Evolutionary conservation across 257 asterid species (phyloP).

Genomic region (Primulina eburnea): DNA sequence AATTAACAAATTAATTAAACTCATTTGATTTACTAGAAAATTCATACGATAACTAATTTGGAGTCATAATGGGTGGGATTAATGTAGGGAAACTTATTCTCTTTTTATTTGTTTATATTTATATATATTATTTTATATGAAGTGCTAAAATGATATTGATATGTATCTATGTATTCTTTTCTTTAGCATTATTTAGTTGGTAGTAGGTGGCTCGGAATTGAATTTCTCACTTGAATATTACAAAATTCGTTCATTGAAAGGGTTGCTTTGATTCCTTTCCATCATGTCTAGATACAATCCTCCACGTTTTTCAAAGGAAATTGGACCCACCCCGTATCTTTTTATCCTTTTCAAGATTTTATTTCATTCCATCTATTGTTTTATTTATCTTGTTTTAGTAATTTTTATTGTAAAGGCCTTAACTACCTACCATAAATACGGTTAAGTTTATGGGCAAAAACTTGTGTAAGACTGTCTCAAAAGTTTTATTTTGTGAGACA

Average conservation of each 20-base stretch:
- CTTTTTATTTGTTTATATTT: too few relatives aligned
- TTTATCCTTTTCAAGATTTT: neutral
- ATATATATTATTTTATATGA: too few relatives aligned
- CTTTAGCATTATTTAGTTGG: neutral
- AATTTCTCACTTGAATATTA: neutral
- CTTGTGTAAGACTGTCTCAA: too few relatives aligned
- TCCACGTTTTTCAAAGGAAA: slow-evolving; percentile 10
- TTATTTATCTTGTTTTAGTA: neutral
- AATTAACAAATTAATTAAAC: neutral
- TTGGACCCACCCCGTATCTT: neutral
- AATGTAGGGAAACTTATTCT: neutral
- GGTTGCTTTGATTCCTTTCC: neutral
- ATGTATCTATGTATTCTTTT: neutral
- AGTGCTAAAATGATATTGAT: neutral
- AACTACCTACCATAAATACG: too few relatives aligned
- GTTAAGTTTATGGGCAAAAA: too few relatives aligned
- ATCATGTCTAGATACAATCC: slow-evolving; percentile 9
- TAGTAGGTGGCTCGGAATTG: neutral
- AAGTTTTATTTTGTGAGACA: too few relatives aligned
- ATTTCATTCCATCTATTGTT: neutral
- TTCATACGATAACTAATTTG: neutral
- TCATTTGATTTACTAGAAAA: neutral
- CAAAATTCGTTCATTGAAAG: neutral
- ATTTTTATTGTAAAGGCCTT: too few relatives aligned
- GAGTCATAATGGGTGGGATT: slow-evolving; percentile 7